Base-by-base conservation (phyloP, 2,329 filamentous ascomycete species). In the Fusarium coicis region DNA sequence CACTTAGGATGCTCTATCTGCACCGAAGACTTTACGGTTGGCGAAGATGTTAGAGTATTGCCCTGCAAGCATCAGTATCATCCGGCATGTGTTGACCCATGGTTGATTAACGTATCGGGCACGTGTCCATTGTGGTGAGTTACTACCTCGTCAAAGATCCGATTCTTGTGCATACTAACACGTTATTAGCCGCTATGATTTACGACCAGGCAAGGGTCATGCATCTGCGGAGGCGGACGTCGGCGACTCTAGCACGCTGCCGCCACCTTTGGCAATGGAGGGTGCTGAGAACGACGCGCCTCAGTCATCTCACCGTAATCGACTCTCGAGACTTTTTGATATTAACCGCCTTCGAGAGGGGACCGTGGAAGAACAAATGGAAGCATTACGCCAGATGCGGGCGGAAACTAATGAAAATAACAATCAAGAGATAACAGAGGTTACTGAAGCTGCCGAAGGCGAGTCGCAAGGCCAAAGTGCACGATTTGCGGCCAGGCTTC, bases 31-130 rank as follows among this genome's bases (percentile, higher is more conserved):
- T 93, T 93, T 75, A 86, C 80, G 7, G 85, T 90, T 23, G 91
- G 91, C 19, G 88, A 93, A 76, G 90, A 93, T 74, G 89, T 93
- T 58, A 86, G 91, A 49, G 89, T 93, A 3, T 81, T 93, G 44
- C 91, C 91, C 40, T 93, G 91, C 78, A 83, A 89, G 63, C 91
- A 93, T 79, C 90, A 91, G 71, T 93, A 90, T 76, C 91, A 93
- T 75, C 91, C 91, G 2, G 84, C 85, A 50, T 93, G 91, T 74
- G 87, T 93, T 63, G 91, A 93, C 74, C 91, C 91, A 8, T 93
- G 91, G 91, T 83, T 93, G 47, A 83, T 93, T 68, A 91, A 93
- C 63, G 88, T 93, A 16, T 92, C 90, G 16, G 91, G 91, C 66
- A 93, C 91, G 36, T 93, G 91, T 79, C 91, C 91, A 23, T 79